phyloP scores from a whole-genome alignment of 2,329 filamentous ascomycete species.

The Lasiodiplodia gonubiensis region DNA sequence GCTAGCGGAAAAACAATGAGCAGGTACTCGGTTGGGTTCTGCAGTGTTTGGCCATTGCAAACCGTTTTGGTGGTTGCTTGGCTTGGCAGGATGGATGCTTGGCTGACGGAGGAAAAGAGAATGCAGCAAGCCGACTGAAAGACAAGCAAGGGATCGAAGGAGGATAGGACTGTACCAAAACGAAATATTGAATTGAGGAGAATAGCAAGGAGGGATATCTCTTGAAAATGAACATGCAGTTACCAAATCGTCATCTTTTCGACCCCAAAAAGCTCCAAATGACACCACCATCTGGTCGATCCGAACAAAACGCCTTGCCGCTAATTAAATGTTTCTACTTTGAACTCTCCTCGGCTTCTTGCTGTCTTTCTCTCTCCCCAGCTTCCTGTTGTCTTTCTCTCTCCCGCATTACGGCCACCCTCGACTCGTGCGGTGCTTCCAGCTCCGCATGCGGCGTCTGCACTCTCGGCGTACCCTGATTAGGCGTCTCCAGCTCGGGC shows the following conservation, averaged over 20 bases:
- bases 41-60: neutral
- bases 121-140: neutral
- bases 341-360: neutral
- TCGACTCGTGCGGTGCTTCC: constrained; percentile 17
- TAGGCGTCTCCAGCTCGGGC: constrained; percentile 25
- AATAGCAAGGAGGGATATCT: constrained; percentile 14
- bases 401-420: constrained; percentile 8
- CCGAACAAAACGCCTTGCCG: neutral
- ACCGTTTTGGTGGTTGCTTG: neutral
- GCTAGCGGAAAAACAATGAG: constrained; percentile 4
- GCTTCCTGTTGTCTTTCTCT: neutral
- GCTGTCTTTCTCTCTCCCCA: neutral
- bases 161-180: neutral
- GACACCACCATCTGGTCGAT: neutral
- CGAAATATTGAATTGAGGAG: neutral
- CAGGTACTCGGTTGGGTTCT: neutral
- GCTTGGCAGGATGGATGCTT: neutral
- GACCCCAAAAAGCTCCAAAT: neutral
- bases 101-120: neutral
- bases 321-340: neutral
- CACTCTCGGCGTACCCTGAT: neutral
- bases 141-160: neutral
- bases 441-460: constrained; percentile 5
- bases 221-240: neutral
- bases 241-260: neutral